A percentile compares a stretch with the other conserved stretches of the same genome.
These are phyloP conservation scores for Globisporangium spiculum DNA, from an alignment of 352 stramenopile genomes.

Conservation along the genomic window DNA sequence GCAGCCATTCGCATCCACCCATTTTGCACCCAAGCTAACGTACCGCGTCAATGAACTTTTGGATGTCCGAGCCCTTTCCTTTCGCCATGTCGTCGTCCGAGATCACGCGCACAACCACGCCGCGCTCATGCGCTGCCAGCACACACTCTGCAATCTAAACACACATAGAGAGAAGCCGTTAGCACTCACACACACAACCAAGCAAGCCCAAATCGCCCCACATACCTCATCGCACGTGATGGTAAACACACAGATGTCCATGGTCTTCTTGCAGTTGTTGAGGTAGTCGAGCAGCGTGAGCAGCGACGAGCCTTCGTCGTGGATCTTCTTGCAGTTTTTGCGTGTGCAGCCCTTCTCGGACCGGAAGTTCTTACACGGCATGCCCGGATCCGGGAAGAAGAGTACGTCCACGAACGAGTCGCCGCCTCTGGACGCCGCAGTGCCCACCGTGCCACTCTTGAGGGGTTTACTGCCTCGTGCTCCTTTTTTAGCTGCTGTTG, in stretches of 20 bases:
- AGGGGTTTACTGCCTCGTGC: not conserved
- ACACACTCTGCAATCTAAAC: slow-evolving; percentile 56
- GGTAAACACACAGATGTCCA: slow-evolving; percentile 75
- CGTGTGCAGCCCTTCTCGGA: slow-evolving; percentile 46
- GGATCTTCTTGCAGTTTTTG: slow-evolving; percentile 66
- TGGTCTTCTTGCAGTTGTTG: slow-evolving; percentile 35
- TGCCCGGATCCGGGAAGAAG: slow-evolving; percentile 64
- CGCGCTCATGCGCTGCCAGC: slow-evolving; percentile 46
- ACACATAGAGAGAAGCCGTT: slow-evolving; percentile 1
- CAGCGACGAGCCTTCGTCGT: slow-evolving; percentile 58
- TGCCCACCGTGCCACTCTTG: not conserved
- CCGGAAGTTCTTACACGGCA: slow-evolving; percentile 61
- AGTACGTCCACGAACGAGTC: slow-evolving; percentile 73
- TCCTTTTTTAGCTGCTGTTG: slow-evolving; percentile 4
- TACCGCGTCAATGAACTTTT: slow-evolving; percentile 72
- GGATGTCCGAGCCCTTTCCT: slow-evolving; percentile 59
- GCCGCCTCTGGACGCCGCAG: slow-evolving; percentile 3
- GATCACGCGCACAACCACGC: slow-evolving; percentile 57
- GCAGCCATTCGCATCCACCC: too few relatives aligned
- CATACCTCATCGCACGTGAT: slow-evolving; percentile 69
- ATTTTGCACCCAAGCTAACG: not conserved
- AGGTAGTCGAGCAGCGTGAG: slow-evolving; percentile 52
- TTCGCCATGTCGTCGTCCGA: slow-evolving; percentile 64
- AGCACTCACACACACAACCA: not conserved
- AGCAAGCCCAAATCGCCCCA: not conserved